Percentiles rank a stretch among this genome's conserved stretches.
These are phyloP conservation scores for Gracilaria vermiculophylla DNA, from an alignment of 23 red algal genomes.

Conservation along the genomic window DNA sequence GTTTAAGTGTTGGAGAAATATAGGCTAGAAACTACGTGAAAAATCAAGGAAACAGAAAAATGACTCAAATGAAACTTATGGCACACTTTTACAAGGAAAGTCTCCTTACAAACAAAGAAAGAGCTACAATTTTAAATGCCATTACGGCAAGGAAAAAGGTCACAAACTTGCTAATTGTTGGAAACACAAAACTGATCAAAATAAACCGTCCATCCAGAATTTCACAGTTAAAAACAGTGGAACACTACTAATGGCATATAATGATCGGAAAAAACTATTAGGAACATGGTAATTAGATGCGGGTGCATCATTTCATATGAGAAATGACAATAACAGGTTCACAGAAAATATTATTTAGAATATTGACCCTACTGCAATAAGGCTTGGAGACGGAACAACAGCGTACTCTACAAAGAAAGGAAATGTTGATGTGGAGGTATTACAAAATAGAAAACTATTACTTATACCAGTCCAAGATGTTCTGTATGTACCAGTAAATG, in stretches of 20 bases:
- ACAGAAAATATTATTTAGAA: neutral
- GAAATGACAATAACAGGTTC: neutral
- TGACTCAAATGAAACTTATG: neutral
- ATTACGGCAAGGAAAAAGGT: neutral
- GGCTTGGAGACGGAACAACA: neutral
- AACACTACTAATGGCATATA: neutral
- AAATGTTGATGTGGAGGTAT: neutral
- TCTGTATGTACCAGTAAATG: too few species aligned
- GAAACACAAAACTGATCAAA: neutral
- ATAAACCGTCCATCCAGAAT: neutral
- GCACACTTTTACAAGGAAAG: neutral
- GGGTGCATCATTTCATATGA: constrained; percentile 18
- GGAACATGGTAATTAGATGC: constrained; percentile 14
- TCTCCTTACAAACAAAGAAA: neutral
- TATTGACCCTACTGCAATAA: neutral
- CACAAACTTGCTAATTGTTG: neutral
- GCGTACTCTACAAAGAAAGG: neutral
- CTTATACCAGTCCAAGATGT: neutral
- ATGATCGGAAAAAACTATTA: neutral
- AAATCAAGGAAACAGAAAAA: neutral
- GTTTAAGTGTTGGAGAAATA: neutral
- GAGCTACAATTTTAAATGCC: neutral
- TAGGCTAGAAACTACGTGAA: neutral
- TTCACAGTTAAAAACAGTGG: neutral
- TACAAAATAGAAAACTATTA: neutral